These are phyloP conservation scores for Acer negundo DNA, from an alignment of 345 rosid genomes.

Conservation along the genomic window DNA sequence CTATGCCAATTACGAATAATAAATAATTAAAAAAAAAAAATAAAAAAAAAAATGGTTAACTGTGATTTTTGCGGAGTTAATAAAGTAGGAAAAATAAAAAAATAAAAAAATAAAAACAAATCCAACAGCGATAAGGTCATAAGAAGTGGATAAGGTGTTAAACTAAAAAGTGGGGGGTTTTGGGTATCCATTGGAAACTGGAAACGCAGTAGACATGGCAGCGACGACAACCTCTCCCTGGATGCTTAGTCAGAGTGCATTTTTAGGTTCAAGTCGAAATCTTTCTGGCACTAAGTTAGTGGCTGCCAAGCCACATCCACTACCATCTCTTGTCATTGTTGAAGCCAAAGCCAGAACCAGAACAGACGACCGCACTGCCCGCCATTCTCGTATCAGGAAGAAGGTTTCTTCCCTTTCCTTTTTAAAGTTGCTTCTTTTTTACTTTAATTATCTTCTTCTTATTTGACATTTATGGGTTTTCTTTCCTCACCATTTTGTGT, in stretches of 20 bases:
- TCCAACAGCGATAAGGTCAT: neutral
- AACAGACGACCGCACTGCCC: slow-evolving; percentile 72
- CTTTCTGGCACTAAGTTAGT: neutral
- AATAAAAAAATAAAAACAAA: too few relatives aligned
- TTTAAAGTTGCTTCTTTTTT: neutral
- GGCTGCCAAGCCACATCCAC: neutral
- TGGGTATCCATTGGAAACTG: neutral
- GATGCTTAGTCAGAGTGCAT: slow-evolving; percentile 14
- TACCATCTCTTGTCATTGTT: slow-evolving; percentile 37
- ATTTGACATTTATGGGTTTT: too few relatives aligned
- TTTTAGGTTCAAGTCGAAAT: slow-evolving; percentile 9
- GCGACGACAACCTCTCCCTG: slow-evolving; percentile 1
- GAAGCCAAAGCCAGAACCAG: slow-evolving; percentile 71
- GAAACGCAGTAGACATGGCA: neutral
- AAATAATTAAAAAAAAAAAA: too few relatives aligned
- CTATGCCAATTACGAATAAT: too few relatives aligned
- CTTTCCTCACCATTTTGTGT: too few relatives aligned
- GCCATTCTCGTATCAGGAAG: slow-evolving; percentile 89
- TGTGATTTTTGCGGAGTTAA: too few relatives aligned
- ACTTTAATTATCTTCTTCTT: neutral
- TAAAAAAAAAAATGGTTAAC: too few relatives aligned
- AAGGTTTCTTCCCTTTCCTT: slow-evolving; percentile 47
- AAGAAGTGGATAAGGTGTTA: neutral
- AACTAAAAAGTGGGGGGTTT: neutral
- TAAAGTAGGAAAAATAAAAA: too few relatives aligned